Evolutionary conservation across 768 basidiomycete species (phyloP).

Genomic region (Omphalotus guepiniiformis): DNA sequence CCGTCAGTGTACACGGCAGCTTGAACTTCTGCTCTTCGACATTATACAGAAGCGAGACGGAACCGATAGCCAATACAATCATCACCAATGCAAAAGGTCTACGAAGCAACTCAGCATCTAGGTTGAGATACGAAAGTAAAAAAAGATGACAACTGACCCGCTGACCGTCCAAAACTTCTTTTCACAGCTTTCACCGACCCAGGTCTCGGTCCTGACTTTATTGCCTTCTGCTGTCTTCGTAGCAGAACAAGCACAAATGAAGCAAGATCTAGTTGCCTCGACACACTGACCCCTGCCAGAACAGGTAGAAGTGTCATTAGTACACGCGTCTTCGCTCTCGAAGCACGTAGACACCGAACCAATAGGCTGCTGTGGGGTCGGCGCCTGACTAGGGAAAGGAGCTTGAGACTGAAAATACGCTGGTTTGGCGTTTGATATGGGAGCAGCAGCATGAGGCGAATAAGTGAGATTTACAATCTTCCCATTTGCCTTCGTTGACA

Average conservation of each 20-base stretch:
- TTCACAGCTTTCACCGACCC: constrained; percentile 77
- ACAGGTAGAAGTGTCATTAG: constrained; percentile 59
- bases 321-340: constrained; percentile 47
- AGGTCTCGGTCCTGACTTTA: constrained; percentile 54
- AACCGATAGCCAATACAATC: constrained; percentile 59
- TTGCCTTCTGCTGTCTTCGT: constrained; percentile 46
- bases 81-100: constrained; percentile 71
- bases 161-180: constrained; percentile 78
- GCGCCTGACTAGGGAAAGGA: constrained; percentile 40
- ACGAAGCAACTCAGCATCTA: constrained; percentile 1
- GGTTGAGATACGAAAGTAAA: neutral
- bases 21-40: constrained; percentile 58
- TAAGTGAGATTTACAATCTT: constrained; percentile 54
- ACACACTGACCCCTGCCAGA: constrained; percentile 69
- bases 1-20: constrained; percentile 72
- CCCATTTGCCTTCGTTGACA: constrained; percentile 28
- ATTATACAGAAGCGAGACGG: constrained; percentile 59
- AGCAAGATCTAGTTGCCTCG: constrained; percentile 53
- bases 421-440: constrained; percentile 31
- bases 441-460: constrained; percentile 22
- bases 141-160: constrained; percentile 47
- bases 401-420: constrained; percentile 37
- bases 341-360: constrained; percentile 63
- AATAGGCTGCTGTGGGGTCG: constrained; percentile 51
- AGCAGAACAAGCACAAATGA: constrained; percentile 47